Conservation (phyloP, 2,329 filamentous ascomycete genomes). For the Calcarisporium arbuscula region DNA sequence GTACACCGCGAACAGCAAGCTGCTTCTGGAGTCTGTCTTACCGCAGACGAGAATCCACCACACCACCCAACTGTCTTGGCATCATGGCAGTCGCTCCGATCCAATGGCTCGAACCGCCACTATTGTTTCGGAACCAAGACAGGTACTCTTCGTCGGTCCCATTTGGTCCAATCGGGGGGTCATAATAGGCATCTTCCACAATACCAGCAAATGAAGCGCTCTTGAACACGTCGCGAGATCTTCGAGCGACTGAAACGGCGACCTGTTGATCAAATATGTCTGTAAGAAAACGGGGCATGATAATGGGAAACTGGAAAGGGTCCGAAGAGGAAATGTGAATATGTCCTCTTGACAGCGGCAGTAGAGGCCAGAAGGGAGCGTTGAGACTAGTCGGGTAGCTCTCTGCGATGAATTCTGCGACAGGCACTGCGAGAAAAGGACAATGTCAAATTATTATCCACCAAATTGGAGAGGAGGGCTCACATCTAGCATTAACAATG, state of each 20-base stretch:
- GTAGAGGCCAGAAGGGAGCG: constrained; percentile 16
- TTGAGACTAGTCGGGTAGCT: constrained; percentile 10
- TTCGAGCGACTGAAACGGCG: constrained; percentile 10
- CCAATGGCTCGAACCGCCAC: constrained; percentile 16
- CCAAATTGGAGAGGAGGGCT: neutral
- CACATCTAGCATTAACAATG: constrained; percentile 9
- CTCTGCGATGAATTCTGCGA: constrained; percentile 14
- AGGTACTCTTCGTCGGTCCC: constrained; percentile 15
- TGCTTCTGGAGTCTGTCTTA: too few species aligned
- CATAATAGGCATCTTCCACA: constrained; percentile 14
- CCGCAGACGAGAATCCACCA: constrained; percentile 14
- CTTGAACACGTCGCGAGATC: constrained; percentile 11
- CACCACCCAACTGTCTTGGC: constrained; percentile 14
- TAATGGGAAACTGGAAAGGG: constrained; percentile 12
- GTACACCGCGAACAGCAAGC: neutral
- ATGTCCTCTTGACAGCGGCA: constrained; percentile 17
- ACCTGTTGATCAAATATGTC: constrained; percentile 16
- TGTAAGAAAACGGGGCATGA: constrained; percentile 14
- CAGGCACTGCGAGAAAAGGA: constrained; percentile 11
- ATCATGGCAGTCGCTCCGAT: constrained; percentile 18
- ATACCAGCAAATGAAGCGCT: constrained; percentile 10
- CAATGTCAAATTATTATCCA: neutral
- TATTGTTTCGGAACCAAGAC: constrained; percentile 8
- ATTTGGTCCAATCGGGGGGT: constrained; percentile 12
- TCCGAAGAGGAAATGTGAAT: constrained; percentile 16